Evolutionary conservation across 1,139 yeast species (phyloP).

Genomic region (Geotrichum cucujoidarum): DNA sequence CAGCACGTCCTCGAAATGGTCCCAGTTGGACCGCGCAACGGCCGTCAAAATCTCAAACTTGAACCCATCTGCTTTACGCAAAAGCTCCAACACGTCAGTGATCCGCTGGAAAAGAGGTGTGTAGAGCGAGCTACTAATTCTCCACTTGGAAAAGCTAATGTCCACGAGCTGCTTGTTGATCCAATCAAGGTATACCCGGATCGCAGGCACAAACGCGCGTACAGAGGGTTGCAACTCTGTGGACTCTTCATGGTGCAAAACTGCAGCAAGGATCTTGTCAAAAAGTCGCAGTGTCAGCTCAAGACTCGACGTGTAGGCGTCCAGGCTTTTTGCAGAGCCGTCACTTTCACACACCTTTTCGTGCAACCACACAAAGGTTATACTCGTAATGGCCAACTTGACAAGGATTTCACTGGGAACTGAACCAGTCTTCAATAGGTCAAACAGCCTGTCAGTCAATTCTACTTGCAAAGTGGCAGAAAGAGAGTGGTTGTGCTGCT

Average conservation of each 20-base stretch:
- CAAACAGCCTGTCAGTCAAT: slow-evolving; percentile 14
- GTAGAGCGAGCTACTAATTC: slow-evolving; percentile 6
- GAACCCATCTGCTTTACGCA: slow-evolving; percentile 15
- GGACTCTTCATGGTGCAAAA: neutral
- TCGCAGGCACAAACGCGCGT: slow-evolving; percentile 9
- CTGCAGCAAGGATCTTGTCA: slow-evolving; percentile 13
- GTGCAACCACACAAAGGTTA: slow-evolving; percentile 15
- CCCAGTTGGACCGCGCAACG: slow-evolving; percentile 19
- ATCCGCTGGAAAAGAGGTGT: slow-evolving; percentile 6
- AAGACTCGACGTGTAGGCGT: slow-evolving; percentile 4
- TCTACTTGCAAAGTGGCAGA: slow-evolving; percentile 12
- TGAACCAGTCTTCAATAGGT: slow-evolving; percentile 8
- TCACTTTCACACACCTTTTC: slow-evolving; percentile 9
- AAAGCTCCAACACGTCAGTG: slow-evolving; percentile 12
- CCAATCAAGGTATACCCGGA: slow-evolving; percentile 19
- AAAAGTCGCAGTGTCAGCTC: slow-evolving; percentile 12
- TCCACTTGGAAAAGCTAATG: slow-evolving; percentile 11
- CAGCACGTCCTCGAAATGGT: slow-evolving; percentile 15
- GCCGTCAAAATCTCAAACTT: slow-evolving; percentile 19
- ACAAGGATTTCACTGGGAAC: slow-evolving; percentile 14
- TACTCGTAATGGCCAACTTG: slow-evolving; percentile 15
- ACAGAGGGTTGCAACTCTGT: slow-evolving; percentile 1
- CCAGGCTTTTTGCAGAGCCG: neutral
- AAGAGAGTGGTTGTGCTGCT: neutral
- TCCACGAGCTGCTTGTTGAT: slow-evolving; percentile 13